Percentiles rank a stretch among this genome's conserved stretches.
phyloP scores from a whole-genome alignment of 768 basidiomycete genomes.

The Phylloporus sp. region DNA sequence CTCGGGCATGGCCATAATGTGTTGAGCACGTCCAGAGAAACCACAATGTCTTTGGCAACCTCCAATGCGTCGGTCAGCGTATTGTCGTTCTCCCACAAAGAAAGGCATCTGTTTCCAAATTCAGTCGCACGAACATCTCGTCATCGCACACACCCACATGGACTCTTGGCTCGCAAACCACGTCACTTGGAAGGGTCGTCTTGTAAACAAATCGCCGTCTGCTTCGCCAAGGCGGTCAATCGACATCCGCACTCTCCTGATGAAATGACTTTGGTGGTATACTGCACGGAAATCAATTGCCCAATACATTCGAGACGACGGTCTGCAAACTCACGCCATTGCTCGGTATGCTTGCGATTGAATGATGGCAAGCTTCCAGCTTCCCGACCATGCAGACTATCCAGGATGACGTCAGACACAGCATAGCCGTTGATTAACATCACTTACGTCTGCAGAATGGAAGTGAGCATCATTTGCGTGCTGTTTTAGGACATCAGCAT shows the following conservation, averaged over 20 bases:
- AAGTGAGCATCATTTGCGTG: constrained; percentile 59
- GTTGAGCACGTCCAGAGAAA: constrained; percentile 62
- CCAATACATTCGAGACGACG: background rate
- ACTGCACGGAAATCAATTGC: constrained; percentile 37
- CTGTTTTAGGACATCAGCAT: constrained; percentile 32
- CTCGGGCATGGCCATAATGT: constrained; percentile 61
- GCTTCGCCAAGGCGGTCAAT: constrained; percentile 48
- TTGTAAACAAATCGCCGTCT: constrained; percentile 52
- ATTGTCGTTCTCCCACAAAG: constrained; percentile 61
- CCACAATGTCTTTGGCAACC: constrained; percentile 59
- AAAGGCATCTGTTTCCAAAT: constrained; percentile 45
- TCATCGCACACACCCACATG: constrained; percentile 38
- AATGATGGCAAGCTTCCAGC: constrained; percentile 47
- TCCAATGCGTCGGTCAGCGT: constrained; percentile 54
- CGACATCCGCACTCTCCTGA: constrained; percentile 53
- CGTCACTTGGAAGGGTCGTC: constrained; percentile 63
- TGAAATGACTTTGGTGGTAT: constrained; percentile 60
- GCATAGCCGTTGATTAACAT: background rate
- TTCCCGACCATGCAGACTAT: constrained; percentile 49
- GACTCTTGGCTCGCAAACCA: constrained; percentile 70
- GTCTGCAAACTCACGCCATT: constrained; percentile 62
- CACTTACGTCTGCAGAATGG: constrained; percentile 59
- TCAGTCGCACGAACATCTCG: background rate
- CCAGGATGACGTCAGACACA: constrained; percentile 21
- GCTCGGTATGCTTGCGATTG: constrained; percentile 66